Evolutionary conservation across 1,284 basidiomycete genomes (phyloP), one percentile per base, ranked within the genome.

Genomic region (Clitocybe nebularis): DNA sequence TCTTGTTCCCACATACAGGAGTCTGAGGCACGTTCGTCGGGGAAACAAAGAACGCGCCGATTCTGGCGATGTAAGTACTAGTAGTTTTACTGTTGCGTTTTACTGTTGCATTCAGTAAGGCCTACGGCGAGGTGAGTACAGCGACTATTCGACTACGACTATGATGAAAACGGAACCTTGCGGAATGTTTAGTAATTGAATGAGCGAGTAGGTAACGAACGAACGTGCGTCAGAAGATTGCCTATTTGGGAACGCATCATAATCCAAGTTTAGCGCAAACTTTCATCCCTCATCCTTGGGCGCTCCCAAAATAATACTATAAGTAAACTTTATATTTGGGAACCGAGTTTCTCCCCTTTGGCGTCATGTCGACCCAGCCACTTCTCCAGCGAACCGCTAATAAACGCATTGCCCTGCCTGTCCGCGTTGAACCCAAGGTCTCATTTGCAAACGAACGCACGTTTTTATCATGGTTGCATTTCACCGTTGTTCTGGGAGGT

Each of bases 361-460:
- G 45, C 45, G 58, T 40, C 51, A 96, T 97, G 96, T 99, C 95
- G 13, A 96, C 93, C 43, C 96, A 98, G 66, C 96, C 96, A 14
- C 81, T 99, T 36, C 86, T 99, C 36, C 95, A 99, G 67, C 85
- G 96, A 47, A 96, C 94, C 11, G 90, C 93, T 2, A 81, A 86
- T 39, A 96, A 96, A 71, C 88, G 93, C 49, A 97, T 97, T 57
- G 93, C 93, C 8, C 84, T 97, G 29, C 93, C 94, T 29, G 83
- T 97, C 54, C 81, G 92, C 51, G 89, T 96, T 40, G 93, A 95
- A 66, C 92, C 92, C 35, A 93, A 95, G 61, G 90, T 93, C 45
- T 91, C 92, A 49, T 97, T 96, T 59, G 94, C 94, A 36, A 96
- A 96, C 63, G 92, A 94, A 68, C 83, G 84, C 45, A 95, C 93